Percentiles rank a stretch among this genome's conserved stretches.
Evolutionary conservation across 23 red algal genomes (phyloP).

Genomic region (Agarophyton chilense): DNA sequence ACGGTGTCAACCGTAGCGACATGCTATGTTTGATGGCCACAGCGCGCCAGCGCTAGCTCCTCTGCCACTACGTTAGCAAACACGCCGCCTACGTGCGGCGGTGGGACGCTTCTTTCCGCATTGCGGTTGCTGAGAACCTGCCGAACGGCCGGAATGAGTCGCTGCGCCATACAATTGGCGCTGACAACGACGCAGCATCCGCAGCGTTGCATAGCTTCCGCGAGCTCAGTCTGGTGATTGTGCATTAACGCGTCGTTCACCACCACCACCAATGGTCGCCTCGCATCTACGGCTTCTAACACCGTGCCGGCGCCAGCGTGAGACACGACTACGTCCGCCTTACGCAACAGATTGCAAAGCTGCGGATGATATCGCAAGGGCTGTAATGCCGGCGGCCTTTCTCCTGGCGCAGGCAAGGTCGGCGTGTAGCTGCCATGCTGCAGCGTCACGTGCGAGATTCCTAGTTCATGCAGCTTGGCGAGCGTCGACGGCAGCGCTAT

Average conservation of each 20-base stretch:
- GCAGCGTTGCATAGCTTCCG: constrained; percentile 58
- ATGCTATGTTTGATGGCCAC: neutral
- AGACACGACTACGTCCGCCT: constrained; percentile 66
- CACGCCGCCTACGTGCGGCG: neutral
- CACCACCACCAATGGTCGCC: constrained; percentile 69
- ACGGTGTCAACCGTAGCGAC: too few species aligned
- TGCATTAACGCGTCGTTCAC: constrained; percentile 84
- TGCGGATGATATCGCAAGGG: constrained; percentile 45
- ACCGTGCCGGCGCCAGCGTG: constrained; percentile 86
- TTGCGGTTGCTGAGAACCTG: neutral
- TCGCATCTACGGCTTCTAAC: constrained; percentile 62
- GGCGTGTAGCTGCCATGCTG: constrained; percentile 74
- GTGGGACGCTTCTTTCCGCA: neutral
- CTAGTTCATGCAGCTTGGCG: constrained; percentile 20
- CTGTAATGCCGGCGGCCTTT: neutral
- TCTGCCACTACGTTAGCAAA: constrained; percentile 14
- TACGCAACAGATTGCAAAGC: constrained; percentile 16
- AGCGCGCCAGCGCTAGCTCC: neutral
- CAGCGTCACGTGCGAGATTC: constrained; percentile 38
- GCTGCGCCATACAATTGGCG: neutral
- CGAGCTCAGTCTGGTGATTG: constrained; percentile 92
- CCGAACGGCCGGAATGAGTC: constrained; percentile 1
- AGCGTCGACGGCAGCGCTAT: constrained; percentile 32
- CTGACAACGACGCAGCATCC: constrained; percentile 39
- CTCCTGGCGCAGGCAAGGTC: constrained; percentile 1